Evolutionary conservation across 495 filamentous ascomycete species (phyloP), one percentile per base, ranked within the genome.

Genomic region (Podospora sp.): DNA sequence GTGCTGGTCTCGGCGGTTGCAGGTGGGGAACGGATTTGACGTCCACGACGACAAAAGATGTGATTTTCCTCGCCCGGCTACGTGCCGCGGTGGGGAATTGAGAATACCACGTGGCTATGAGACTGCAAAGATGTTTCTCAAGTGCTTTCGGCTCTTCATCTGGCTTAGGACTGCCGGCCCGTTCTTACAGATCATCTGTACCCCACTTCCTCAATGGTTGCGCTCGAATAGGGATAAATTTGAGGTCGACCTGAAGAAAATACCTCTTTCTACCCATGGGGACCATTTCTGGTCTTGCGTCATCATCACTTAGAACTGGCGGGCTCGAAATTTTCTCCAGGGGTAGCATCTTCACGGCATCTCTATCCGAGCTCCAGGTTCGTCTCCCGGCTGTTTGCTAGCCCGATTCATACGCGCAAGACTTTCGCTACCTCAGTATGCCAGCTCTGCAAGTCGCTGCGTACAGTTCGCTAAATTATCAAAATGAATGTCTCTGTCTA

Each of bases 361-460:
- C 51, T 56, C 49, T 25, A 55, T 46, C 63, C 63, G 63, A 65
- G 52, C 52, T 4, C 33, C 52, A 57, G 11, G 16, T 7, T 46
- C 49, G 21, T 40, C 20, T 29, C 21, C 63, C 63, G 63, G 63
- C 63, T 65, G 63, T 65, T 65, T 65, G 16, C 11, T 21, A n/a
- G 35, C 27, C 59, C n/a, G 40, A 12, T 6, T 50, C 60, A 8
- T 24, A 12, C 27, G 18, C 26, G 18, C 26, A 20, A 26, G 8
- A 5, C 25, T 29, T 55, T 55, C 25, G 22, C n/a, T 22, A 11
- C 7, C 40, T 46, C 12, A 11, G 2, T 2, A 18, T 18, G 16
- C 2, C 40, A 46, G 14, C 9, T 11, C 40, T 18, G 4, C 9
- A 46, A 2, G 5, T 46, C 9, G 40, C 40, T 46, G 40, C 12